Evolutionary conservation across 2,329 filamentous ascomycete species (phyloP).

Genomic region (Talaromyces atroroseus): DNA sequence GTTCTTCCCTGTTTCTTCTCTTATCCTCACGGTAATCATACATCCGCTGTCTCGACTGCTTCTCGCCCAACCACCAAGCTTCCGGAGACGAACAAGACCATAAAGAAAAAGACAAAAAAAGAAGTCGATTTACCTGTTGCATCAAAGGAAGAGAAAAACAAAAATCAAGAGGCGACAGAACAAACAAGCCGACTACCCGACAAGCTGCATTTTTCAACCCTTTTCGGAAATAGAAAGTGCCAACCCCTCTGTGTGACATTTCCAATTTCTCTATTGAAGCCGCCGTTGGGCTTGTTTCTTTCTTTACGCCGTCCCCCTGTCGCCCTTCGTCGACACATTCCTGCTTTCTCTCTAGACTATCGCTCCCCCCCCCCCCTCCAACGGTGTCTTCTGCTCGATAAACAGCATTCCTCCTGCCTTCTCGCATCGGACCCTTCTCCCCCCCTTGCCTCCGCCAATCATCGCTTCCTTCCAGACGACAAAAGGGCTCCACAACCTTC

Average conservation of each 20-base stretch:
- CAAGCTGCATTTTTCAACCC: not conserved
- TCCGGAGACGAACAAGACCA: not conserved
- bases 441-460: conserved; percentile 31
- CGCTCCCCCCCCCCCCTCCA: conserved; percentile 12
- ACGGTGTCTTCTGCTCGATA: conserved; percentile 18
- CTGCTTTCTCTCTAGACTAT: not conserved
- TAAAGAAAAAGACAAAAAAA: not conserved
- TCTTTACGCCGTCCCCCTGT: conserved; percentile 14
- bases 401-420: conserved; percentile 28
- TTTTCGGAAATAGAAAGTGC: not conserved
- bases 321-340: conserved; percentile 11
- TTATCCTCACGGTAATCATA: not conserved
- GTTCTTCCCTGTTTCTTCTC: not conserved
- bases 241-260: conserved; percentile 11
- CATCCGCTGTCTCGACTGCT: not conserved
- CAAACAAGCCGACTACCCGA: not conserved
- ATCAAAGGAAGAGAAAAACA: not conserved
- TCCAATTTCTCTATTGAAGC: not conserved
- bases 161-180: not conserved
- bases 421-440: conserved; percentile 14
- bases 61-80: not conserved
- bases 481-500: conserved; percentile 23
- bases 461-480: conserved; percentile 20
- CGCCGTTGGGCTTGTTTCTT: conserved; percentile 14
- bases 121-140: not conserved